Evolutionary conservation across 768 basidiomycete genomes (phyloP), one percentile per base, ranked within the genome.

Genomic region (Multifurca ochricompacta): DNA sequence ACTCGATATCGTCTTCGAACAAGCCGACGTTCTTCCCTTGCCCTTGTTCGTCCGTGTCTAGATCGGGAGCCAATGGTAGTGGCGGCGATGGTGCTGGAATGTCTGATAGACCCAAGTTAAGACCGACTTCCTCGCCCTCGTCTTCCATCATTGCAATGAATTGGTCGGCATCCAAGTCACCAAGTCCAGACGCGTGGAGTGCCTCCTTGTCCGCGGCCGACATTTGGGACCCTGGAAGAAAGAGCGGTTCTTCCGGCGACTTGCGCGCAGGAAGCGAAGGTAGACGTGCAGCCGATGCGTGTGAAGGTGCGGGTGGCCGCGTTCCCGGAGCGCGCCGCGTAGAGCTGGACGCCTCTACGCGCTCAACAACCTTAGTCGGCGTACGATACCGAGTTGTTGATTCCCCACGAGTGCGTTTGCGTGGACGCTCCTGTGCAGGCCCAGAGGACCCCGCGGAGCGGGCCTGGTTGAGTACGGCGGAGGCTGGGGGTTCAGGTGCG

Each of bases 121-220:
- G 58, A 32, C 59, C 66, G 41, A 71, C 76, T 61, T 84, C 82
- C 56, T 79, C 78, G 10, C 75, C 81, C 2, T 82, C 80, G 25
- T 72, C 81, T 49, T 80, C 79, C 18, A 84, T 66, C 71, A 85
- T 73, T 23, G 75, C 79, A 19, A 70, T 73, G 32, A 88, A 67
- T 64, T 87, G 85, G 21, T 79, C 75, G 5, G 67, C 73, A 54
- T 74, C 71, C 85, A 89, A 86, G 56, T 74, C 71, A 3, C 82
- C 85, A 27, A 90, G 69, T 4, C 86, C 86, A 1, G 82, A 80
- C 25, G 73, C 74, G 34, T 73, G 73, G 41, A 88, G 71, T 5
- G 73, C 71, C 47, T 74, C 77, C 59, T 74, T 71, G 34, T 80
- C 77, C 28, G 73, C 74, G 27, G 71, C 72, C 3, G 85, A 83